Evolutionary conservation across 2,329 filamentous ascomycete species (phyloP), one percentile per base, ranked within the genome.

Genomic region (Hirsutella thompsonii): DNA sequence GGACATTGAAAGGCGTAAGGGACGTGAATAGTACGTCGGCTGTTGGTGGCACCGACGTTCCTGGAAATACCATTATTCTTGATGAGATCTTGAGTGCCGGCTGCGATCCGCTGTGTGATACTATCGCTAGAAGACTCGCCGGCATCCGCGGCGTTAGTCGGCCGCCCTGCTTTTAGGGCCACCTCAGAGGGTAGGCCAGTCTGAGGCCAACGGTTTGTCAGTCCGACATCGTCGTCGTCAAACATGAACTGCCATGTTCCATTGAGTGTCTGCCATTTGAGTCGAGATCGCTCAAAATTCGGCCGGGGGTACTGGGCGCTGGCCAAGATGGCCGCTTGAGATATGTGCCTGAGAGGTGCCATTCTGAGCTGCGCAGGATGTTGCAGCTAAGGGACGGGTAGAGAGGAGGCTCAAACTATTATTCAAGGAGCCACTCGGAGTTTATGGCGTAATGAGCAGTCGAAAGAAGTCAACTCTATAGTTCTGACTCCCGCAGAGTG

Each of bases 1-100:
- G 70, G 70, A 5, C 71, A 69, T 53, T 83, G 79, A 50, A 81
- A 83, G 2, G 75, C 77, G 47, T 72, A 83, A 0, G 79, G 79
- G 0, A 83, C 76, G 29, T 68, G 62, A 46, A 83, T 82, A 9
- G 66, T 62, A 20, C 65, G 63, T 52, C 71, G 74, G 11, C 55
- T 49, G 43, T 70, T 57, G 16, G 41, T 20, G 11, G 58, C 59
- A 0, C 28, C 21, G 13, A 53, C 46, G 2, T 46, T 48, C 1
- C 48, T 49, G 11, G 50, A 34, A 14, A 67, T 58, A 40, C 64
- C 53, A 26, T 71, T 72, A 42, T 67, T 63, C 40, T 67, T 59
- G 36, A 70, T 59, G 21, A 73, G 58, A 44, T 70, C 61, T 39
- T 59, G 57, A 2, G 69, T 69, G 39, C 68, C 67, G 9, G 66